phyloP scores from a whole-genome alignment of 2,329 filamentous ascomycete genomes.

The Aspergillus amoenus region DNA sequence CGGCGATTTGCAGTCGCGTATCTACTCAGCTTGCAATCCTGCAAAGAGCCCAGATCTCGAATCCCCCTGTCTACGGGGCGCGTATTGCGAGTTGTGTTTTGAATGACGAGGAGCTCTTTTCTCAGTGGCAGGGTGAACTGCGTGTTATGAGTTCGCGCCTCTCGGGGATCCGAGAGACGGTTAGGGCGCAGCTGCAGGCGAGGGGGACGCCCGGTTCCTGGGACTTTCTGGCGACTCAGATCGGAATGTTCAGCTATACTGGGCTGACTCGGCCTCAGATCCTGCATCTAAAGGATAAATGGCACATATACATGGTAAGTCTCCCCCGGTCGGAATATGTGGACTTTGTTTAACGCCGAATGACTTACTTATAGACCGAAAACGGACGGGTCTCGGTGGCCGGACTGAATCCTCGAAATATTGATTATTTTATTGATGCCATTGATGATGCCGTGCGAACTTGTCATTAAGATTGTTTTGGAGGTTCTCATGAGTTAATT shows the following conservation, averaged over 20 bases:
- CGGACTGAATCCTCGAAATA: slow-evolving; percentile 83
- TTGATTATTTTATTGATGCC: slow-evolving; percentile 89
- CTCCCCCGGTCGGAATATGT: background rate
- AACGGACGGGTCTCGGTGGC: slow-evolving; percentile 99
- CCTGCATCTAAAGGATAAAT: slow-evolving; percentile 45
- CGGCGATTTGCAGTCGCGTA: slow-evolving; percentile 62
- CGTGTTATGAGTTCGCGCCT: slow-evolving; percentile 94
- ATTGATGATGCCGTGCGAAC: slow-evolving; percentile 74
- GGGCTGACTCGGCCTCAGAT: slow-evolving; percentile 53
- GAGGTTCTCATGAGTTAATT: too few species aligned
- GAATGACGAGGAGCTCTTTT: slow-evolving; percentile 78
- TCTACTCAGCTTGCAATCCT: slow-evolving; percentile 88
- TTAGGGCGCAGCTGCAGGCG: slow-evolving; percentile 74
- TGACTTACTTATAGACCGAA: slow-evolving; percentile 62
- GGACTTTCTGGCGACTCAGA: slow-evolving; percentile 98
- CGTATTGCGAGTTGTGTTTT: slow-evolving; percentile 81
- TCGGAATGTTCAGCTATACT: slow-evolving; percentile 96
- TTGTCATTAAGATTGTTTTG: too few species aligned
- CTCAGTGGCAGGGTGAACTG: slow-evolving; percentile 90
- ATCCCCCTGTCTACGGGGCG: slow-evolving; percentile 91
- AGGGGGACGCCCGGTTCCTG: slow-evolving; percentile 84
- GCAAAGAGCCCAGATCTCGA: slow-evolving; percentile 95
- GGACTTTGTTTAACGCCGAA: background rate
- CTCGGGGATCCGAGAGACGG: slow-evolving; percentile 70
- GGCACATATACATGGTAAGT: slow-evolving; percentile 51